These are phyloP conservation scores for Friedmanniomyces endolithicus DNA, from an alignment of 495 filamentous ascomycete genomes.

Conservation along the genomic window DNA sequence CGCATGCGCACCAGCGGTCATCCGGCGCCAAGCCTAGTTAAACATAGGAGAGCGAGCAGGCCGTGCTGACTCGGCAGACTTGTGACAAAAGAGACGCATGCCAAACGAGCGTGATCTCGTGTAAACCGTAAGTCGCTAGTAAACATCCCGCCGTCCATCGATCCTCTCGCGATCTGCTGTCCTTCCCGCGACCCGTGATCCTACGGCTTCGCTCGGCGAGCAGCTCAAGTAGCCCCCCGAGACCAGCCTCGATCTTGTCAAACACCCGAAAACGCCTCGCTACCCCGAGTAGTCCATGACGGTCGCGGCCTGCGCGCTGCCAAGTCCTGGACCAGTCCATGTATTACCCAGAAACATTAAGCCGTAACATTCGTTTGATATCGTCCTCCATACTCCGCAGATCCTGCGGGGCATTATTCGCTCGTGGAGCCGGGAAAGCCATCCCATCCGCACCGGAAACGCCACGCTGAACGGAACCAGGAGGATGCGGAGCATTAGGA, in stretches of 20 bases:
- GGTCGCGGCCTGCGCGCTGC: not conserved
- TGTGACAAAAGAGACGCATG: not conserved
- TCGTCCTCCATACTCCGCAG: slow-evolving; percentile 22
- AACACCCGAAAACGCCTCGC: not conserved
- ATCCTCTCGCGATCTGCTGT: not conserved
- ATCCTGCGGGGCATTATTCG: slow-evolving; percentile 4
- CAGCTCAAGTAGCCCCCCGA: not conserved
- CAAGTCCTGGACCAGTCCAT: not conserved
- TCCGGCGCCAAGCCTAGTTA: not conserved
- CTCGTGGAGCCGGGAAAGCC: not conserved
- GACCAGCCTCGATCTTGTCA: not conserved
- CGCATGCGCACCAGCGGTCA: no score
- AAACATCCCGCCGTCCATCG: not conserved
- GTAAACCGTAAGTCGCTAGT: not conserved
- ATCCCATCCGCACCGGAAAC: not conserved
- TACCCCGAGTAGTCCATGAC: not conserved
- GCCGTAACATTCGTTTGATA: slow-evolving; percentile 21
- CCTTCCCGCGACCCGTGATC: not conserved
- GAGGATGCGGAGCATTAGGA: not conserved
- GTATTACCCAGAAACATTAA: slow-evolving; percentile 16
- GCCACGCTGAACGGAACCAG: not conserved
- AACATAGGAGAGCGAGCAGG: not conserved
- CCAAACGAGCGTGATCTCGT: not conserved
- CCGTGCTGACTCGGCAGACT: not conserved
- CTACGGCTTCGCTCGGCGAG: not conserved